These are phyloP conservation scores for Drechslerella stenobrocha DNA, from an alignment of 2,329 filamentous ascomycete species.

Conservation along the genomic window DNA sequence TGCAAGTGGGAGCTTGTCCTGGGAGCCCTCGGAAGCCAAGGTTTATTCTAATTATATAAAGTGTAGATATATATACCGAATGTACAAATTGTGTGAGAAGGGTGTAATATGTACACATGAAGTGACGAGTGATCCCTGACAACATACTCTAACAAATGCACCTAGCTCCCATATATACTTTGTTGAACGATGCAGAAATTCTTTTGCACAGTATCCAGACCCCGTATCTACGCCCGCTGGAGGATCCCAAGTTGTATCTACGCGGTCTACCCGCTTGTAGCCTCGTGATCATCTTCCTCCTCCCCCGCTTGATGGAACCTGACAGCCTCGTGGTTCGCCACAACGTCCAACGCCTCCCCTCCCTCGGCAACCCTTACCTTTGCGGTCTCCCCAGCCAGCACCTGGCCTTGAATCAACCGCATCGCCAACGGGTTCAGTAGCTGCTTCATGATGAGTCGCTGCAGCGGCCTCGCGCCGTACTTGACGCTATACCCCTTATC, in stretches of 20 bases:
- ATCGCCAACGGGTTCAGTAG: conserved; percentile 88
- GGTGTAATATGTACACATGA: neutral
- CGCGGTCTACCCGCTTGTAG: neutral
- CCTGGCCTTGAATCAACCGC: conserved; percentile 82
- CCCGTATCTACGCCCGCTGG: too few relatives aligned
- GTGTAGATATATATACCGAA: neutral
- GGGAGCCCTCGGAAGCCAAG: too few relatives aligned
- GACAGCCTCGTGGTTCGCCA: conserved; percentile 42
- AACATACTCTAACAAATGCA: neutral
- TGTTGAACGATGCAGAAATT: too few relatives aligned
- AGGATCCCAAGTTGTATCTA: too few relatives aligned
- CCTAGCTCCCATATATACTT: too few relatives aligned
- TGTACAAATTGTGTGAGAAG: neutral
- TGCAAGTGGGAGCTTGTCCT: too few relatives aligned
- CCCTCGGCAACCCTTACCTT: conserved; percentile 70
- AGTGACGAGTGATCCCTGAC: neutral
- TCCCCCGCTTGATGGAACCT: conserved; percentile 8
- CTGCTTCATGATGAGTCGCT: conserved; percentile 85
- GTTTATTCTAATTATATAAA: too few relatives aligned
- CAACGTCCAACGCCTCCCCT: conserved; percentile 63
- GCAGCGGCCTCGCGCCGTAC: conserved; percentile 87
- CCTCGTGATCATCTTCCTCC: conserved; percentile 4
- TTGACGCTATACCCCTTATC: conserved; percentile 87
- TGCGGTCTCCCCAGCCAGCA: conserved; percentile 75
- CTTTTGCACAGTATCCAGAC: too few relatives aligned